Evolutionary conservation across 768 basidiomycete species (phyloP), one percentile per base, ranked within the genome.

Genomic region (Pleurotus citrinopileatus): DNA sequence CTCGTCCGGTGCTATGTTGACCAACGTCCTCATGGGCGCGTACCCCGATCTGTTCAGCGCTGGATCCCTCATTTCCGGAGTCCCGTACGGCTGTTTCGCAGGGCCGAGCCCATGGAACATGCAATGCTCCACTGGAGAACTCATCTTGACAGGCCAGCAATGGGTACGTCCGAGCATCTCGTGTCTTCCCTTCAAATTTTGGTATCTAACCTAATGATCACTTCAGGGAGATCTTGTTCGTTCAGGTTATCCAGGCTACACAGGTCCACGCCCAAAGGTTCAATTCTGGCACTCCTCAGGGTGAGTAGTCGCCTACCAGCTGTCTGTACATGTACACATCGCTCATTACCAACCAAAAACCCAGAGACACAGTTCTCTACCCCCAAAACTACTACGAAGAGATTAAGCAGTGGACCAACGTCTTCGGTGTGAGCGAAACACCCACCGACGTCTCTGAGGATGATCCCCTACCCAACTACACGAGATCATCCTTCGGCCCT

Each of bases 1-100:
- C 2, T 76, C 75, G 2, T 81, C 80, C 2, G 82, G 81, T 36
- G 76, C 73, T 0, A 84, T 83, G 82, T 82, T 82, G 80, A 82
- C 81, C 53, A 79, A 76, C 59, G 80, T 82, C 22, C 67, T 82
- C 34, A 66, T 69, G 43, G 81, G 78, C 27, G 74, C 77, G 9
- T 81, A 82, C 66, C 81, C 81, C 7, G 77, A 83, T 53, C 61
- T 84, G 38, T 79, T 81, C 69, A 55, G 57, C 34, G 82, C 78
- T 13, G 79, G 75, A 19, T 58, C 75, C 27, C 74, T 71, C 19
- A 77, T 74, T 62, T 76, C 80, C 37, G 80, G 81, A 46, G 81
- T 82, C 34, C 73, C 81, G 7, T 80, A 73, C 54, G 80, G 71
- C 4, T 82, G 81, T 68, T 82, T 82, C 65, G 74, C 71, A 25